Percentiles rank a stretch among this genome's conserved stretches.
Evolutionary conservation across 139 green algal species (phyloP).

Genomic region (Auxenochlorella pyrenoidosa): DNA sequence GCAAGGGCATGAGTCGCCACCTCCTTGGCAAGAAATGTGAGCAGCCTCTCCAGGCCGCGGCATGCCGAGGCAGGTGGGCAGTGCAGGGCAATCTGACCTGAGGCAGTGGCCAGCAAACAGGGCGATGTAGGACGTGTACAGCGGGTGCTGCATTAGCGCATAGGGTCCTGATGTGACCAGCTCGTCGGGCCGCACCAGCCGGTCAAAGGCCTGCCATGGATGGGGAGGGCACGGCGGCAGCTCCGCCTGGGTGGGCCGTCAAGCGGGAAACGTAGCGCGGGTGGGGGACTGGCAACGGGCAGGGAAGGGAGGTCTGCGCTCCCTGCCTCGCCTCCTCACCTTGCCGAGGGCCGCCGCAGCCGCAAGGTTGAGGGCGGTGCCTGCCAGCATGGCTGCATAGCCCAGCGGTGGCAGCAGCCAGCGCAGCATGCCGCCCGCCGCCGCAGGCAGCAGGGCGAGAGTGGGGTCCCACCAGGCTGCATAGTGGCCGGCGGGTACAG

Average conservation of each 20-base stretch:
- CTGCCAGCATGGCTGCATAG: slow-evolving; percentile 36
- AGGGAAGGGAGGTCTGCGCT: background rate
- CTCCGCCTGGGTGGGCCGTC: too few relatives aligned
- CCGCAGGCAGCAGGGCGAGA: background rate
- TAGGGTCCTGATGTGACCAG: slow-evolving; percentile 72
- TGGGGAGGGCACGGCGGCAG: too few relatives aligned
- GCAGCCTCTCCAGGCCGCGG: too few relatives aligned
- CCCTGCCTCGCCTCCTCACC: background rate
- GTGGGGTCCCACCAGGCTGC: slow-evolving; percentile 29
- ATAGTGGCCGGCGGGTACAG: slow-evolving; percentile 61
- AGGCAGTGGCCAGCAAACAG: slow-evolving; percentile 71
- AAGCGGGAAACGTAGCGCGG: too few relatives aligned
- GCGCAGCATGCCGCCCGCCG: background rate
- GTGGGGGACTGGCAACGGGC: background rate
- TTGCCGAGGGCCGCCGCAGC: slow-evolving; percentile 50
- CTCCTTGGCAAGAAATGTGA: too few relatives aligned
- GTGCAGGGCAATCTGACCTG: background rate
- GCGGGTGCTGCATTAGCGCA: slow-evolving; percentile 68
- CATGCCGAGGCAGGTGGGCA: background rate
- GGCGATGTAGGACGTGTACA: slow-evolving; percentile 79
- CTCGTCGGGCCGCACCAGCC: slow-evolving; percentile 54
- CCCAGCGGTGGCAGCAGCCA: slow-evolving; percentile 51
- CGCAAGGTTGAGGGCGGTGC: slow-evolving; percentile 49
- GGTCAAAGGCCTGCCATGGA: slow-evolving; percentile 59
- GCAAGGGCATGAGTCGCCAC: background rate